Base-by-base conservation (phyloP, 768 basidiomycete species). In the Cystobasidium ongulense region DNA sequence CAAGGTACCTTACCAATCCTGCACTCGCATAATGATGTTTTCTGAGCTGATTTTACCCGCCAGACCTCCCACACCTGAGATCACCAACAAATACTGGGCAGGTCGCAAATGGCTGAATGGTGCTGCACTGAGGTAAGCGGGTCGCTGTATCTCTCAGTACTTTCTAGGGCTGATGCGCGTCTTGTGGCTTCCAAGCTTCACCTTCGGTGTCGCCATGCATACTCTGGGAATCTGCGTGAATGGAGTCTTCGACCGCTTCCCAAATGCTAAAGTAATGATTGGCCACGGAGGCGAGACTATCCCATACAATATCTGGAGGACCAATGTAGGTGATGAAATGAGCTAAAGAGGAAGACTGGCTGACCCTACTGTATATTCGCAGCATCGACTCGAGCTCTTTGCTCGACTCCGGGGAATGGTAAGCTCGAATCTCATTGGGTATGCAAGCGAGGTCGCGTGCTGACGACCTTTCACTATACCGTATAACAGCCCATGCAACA, bases 71-170 rank as follows among this genome's bases (percentile, higher is more conserved):
- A 29, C 29, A 7, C 57, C 57, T 7, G 57, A 59, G 23, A 35
- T 59, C 15, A 27, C 25, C 25, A 27, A 23, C 4, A 59, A 59
- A 35, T 59, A 59, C 27, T 59, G 57, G 57, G 33, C 25, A 29
- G 57, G 57, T 31, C 11, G 57, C 17, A 59, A 59, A 59, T 59
- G 57, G 57, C 57, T 59, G 57, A 59, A 59, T 59, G 57, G 57
- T 15, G 57, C 57, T 5, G 57, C 57, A 15, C 57, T 59, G 3
- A 59, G 57, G 57, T 59, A 23, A 35, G 57, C 5, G 27, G 7
- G 7, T 54, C n/a, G 43, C n/a, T 46, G 43, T 46, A n/a, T n/a
- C 43, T 46, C n/a, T n/a, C 13, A 13, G 43, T n/a, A 13, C 43
- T 13, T 13, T 46, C 43, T n/a, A 46, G 13, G 43, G 13, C n/a